Evolutionary conservation across 768 basidiomycete genomes (phyloP).

Genomic region (Dioszegia crocea): DNA sequence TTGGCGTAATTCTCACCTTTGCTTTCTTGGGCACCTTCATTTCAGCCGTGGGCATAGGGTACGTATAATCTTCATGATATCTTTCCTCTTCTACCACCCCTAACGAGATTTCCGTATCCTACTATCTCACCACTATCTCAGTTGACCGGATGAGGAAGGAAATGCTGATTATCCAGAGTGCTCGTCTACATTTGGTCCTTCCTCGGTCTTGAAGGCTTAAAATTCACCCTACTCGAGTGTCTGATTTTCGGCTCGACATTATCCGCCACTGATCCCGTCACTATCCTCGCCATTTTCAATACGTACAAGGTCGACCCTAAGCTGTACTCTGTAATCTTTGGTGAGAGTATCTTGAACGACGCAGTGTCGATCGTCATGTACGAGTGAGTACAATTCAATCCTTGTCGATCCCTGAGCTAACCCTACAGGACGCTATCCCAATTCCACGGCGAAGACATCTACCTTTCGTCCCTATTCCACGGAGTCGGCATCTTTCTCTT

Average conservation of each 20-base stretch:
- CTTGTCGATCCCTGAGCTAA: slow-evolving; percentile 4
- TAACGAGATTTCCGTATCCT: not conserved
- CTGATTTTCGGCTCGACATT: slow-evolving; percentile 93
- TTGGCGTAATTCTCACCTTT: slow-evolving; percentile 80
- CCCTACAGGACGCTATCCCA: slow-evolving; percentile 72
- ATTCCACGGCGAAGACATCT: slow-evolving; percentile 83
- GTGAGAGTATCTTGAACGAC: slow-evolving; percentile 93
- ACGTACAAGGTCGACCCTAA: slow-evolving; percentile 99
- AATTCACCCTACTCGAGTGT: slow-evolving; percentile 83
- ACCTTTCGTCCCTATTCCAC: slow-evolving; percentile 81
- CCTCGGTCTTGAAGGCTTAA: slow-evolving; percentile 82
- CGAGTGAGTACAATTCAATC: slow-evolving; percentile 65
- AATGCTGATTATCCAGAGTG: slow-evolving; percentile 56
- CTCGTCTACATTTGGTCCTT: slow-evolving; percentile 93
- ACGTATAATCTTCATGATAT: slow-evolving; percentile 53
- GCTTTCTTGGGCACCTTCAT: slow-evolving; percentile 95
- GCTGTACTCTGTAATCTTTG: slow-evolving; percentile 93
- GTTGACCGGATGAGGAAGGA: not conserved
- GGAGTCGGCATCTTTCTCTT: slow-evolving; percentile 97
- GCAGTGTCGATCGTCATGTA: slow-evolving; percentile 99
- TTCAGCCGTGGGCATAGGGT: slow-evolving; percentile 94
- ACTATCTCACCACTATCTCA: not conserved
- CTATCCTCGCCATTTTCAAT: slow-evolving; percentile 96
- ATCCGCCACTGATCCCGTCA: slow-evolving; percentile 96
- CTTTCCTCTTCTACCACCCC: too few species aligned